These are phyloP conservation scores for Globisporangium cystogenes DNA, from an alignment of 352 stramenopile genomes.

Conservation along the genomic window DNA sequence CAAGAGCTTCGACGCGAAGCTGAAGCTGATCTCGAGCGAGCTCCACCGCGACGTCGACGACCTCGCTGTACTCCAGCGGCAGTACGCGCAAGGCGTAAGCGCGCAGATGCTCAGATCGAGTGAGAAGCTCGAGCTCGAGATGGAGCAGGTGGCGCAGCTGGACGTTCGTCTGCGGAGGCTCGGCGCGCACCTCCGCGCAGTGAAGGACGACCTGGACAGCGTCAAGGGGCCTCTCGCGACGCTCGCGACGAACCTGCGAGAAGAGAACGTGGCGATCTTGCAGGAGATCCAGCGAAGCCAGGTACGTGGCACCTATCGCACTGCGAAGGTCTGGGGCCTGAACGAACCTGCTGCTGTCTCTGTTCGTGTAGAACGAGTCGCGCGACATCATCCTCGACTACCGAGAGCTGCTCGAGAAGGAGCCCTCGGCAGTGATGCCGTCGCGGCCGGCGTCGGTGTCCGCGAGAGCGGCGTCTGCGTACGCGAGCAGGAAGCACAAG, in stretches of 20 bases:
- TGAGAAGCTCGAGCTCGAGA: slow-evolving; percentile 26
- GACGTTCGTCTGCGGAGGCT: slow-evolving; percentile 25
- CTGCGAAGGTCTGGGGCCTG: not conserved
- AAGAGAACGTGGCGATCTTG: slow-evolving; percentile 66
- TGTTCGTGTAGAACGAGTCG: slow-evolving; percentile 37
- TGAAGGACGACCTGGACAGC: slow-evolving; percentile 30
- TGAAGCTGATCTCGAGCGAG: slow-evolving; percentile 20
- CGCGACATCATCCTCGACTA: slow-evolving; percentile 69
- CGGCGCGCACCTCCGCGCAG: slow-evolving; percentile 17
- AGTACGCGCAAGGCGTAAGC: slow-evolving; percentile 22
- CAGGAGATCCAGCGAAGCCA: slow-evolving; percentile 64
- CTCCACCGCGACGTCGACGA: slow-evolving; percentile 24
- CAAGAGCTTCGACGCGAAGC: slow-evolving; percentile 27
- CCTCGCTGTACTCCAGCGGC: slow-evolving; percentile 8
- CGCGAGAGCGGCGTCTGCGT: slow-evolving; percentile 9
- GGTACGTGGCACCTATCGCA: slow-evolving; percentile 12
- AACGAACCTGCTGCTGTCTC: not conserved
- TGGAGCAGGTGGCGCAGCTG: slow-evolving; percentile 30
- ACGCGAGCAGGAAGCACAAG: slow-evolving; percentile 34
- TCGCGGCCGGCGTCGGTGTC: slow-evolving; percentile 32
- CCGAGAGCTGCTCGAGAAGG: slow-evolving; percentile 41
- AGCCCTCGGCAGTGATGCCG: slow-evolving; percentile 14
- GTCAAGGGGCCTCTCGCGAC: slow-evolving; percentile 57
- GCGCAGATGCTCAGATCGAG: slow-evolving; percentile 25
- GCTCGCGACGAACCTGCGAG: slow-evolving; percentile 46